phyloP scores from a whole-genome alignment of 441 rosid species.

The Rhodomyrtus psidioides region DNA sequence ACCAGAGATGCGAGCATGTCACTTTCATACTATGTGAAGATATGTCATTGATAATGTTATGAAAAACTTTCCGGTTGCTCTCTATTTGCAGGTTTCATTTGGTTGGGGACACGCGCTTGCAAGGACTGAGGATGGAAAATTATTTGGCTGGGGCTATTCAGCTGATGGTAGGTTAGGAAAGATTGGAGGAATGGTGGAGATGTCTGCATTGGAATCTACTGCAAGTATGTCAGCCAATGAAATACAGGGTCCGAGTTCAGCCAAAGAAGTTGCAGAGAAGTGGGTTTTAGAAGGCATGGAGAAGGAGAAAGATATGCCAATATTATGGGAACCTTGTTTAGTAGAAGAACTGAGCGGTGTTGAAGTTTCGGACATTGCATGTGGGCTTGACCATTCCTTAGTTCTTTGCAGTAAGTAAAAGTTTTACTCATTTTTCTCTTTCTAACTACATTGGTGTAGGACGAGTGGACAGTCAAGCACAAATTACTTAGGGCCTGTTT shows the following conservation, averaged over 20 bases:
- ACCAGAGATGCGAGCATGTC: neutral
- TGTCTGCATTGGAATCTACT: slow-evolving; percentile 43
- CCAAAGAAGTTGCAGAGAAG: slow-evolving; percentile 47
- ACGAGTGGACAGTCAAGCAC: neutral
- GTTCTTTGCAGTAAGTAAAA: slow-evolving; percentile 58
- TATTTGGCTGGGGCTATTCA: slow-evolving; percentile 92
- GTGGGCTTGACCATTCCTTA: slow-evolving; percentile 93
- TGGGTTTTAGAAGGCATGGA: slow-evolving; percentile 60
- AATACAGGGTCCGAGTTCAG: slow-evolving; percentile 12
- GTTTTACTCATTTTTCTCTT: neutral
- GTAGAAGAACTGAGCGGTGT: slow-evolving; percentile 46
- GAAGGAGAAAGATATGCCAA: slow-evolving; percentile 78
- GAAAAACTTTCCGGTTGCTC: neutral
- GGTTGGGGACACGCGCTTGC: slow-evolving; percentile 98
- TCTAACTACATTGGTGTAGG: neutral
- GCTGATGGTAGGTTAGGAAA: slow-evolving; percentile 88
- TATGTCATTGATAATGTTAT: neutral
- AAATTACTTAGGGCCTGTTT: no score
- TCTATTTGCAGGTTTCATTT: slow-evolving; percentile 59
- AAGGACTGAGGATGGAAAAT: slow-evolving; percentile 50
- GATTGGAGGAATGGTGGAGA: slow-evolving; percentile 34
- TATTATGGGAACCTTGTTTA: slow-evolving; percentile 69
- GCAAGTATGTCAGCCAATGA: slow-evolving; percentile 2
- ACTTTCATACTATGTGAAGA: neutral
- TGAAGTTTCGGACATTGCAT: slow-evolving; percentile 55